These are phyloP conservation scores for Ensete ventricosum DNA, from an alignment of 176 grass and related monocot species.

Conservation along the genomic window DNA sequence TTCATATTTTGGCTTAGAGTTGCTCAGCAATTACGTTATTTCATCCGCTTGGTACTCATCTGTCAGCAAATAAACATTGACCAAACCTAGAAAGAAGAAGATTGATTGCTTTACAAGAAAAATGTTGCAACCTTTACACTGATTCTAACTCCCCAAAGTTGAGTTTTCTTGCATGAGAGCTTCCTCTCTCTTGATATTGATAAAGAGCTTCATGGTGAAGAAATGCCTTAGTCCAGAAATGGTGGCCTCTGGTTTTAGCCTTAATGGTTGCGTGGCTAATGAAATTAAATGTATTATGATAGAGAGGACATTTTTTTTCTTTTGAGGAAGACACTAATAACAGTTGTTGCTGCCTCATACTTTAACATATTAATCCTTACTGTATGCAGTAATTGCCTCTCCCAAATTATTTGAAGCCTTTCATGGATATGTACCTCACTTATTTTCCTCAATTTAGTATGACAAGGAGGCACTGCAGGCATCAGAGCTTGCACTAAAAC, in stretches of 20 bases:
- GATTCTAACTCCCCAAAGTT: too few species aligned
- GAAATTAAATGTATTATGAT: background rate
- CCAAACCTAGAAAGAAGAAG: background rate
- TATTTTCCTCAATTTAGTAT: conserved; percentile 42
- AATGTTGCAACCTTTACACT: too few species aligned
- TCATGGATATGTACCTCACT: background rate
- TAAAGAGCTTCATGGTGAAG: background rate
- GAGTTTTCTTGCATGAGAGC: background rate
- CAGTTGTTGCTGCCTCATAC: background rate
- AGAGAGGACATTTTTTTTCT: background rate
- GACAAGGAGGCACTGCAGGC: conserved; percentile 85
- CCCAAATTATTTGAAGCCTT: background rate
- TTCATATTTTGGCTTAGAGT: background rate
- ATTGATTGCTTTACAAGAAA: too few species aligned
- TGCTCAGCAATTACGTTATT: background rate
- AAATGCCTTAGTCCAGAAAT: background rate
- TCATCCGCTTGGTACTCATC: background rate
- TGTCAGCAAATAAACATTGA: background rate
- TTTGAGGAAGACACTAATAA: background rate
- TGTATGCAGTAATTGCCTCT: background rate
- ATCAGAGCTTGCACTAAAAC: conserved; percentile 87
- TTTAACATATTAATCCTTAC: background rate
- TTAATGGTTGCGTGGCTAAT: background rate
- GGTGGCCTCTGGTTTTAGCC: background rate
- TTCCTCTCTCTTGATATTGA: background rate